A percentile compares a stretch with the other conserved stretches of the same genome.
Conservation (phyloP, 179 eudicot species). For the Beta lomatogona region DNA sequence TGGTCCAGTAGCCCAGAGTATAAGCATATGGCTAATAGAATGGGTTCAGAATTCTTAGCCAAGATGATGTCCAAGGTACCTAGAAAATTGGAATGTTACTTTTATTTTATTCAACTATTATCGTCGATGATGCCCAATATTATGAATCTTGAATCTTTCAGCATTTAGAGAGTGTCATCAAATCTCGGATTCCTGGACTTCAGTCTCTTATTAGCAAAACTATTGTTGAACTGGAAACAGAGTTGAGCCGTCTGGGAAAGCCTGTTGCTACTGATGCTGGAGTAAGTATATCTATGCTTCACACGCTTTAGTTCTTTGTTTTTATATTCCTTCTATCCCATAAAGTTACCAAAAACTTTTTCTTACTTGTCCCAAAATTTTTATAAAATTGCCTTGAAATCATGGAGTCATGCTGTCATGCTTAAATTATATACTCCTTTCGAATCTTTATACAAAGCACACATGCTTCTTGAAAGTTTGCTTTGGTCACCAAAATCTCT, state of each 20-base stretch:
- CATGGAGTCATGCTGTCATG: background rate
- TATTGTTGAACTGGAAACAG: conserved; percentile 86
- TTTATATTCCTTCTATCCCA: background rate
- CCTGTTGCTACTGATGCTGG: conserved; percentile 97
- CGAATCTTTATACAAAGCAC: too few species aligned
- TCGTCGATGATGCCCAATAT: background rate
- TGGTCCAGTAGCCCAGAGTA: conserved; percentile 80
- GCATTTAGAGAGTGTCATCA: conserved; percentile 94
- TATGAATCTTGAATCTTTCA: conserved; percentile 33
- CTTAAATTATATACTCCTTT: background rate
- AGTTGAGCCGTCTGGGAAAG: conserved; percentile 93
- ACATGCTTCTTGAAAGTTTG: too few species aligned
- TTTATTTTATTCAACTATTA: conserved; percentile 2
- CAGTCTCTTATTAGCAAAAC: conserved; percentile 95
- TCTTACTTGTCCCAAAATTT: background rate
- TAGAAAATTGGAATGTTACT: background rate
- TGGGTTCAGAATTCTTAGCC: conserved; percentile 95
- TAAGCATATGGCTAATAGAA: conserved; percentile 74
- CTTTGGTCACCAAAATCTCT: too few species aligned
- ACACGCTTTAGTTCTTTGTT: background rate
- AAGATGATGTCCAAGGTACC: conserved; percentile 83
- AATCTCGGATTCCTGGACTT: conserved; percentile 96
- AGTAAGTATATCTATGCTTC: conserved; percentile 46
- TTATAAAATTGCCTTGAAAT: too few species aligned
- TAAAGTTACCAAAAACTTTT: background rate